A percentile compares a stretch with the other conserved stretches of the same genome.
Conservation (phyloP, 495 filamentous ascomycete genomes). For the Choiromyces venosus region DNA sequence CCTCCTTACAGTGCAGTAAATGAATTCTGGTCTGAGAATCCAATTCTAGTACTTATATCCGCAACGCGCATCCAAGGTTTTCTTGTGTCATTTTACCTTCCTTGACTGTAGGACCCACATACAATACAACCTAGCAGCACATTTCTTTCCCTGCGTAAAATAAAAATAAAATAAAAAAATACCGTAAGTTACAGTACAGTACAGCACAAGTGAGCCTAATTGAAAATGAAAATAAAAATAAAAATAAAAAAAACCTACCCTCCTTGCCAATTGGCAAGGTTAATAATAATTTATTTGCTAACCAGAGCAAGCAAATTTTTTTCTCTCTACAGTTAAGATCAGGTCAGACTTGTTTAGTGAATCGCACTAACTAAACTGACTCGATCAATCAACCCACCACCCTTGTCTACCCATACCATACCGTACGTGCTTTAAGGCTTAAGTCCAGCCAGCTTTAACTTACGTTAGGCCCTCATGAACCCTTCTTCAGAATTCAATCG, state of each 20-base stretch:
- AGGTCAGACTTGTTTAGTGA: not conserved
- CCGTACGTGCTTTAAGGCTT: constrained; percentile 17
- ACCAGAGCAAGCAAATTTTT: not conserved
- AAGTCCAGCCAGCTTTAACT: constrained; percentile 7
- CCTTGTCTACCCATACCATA: not conserved
- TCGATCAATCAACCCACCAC: not conserved
- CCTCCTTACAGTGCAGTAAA: too few relatives aligned
- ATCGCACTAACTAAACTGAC: not conserved
- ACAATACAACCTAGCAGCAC: too few relatives aligned
- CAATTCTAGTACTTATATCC: too few relatives aligned
- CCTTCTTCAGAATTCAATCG: constrained; percentile 13
- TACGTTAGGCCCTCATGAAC: not conserved
- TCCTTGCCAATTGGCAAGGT: too few relatives aligned
- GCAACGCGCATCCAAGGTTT: too few relatives aligned
- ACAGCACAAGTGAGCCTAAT: too few relatives aligned
- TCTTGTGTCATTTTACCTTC: too few relatives aligned
- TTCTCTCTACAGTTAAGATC: not conserved
- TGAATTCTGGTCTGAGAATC: too few relatives aligned
- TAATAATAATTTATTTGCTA: too few relatives aligned
- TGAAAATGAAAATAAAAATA: not conserved
- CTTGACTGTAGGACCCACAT: too few relatives aligned
- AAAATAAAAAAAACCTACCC: not conserved
- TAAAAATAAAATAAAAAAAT: not conserved
- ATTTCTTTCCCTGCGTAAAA: not conserved
- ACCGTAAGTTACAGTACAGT: too few relatives aligned